phyloP scores from a whole-genome alignment of 768 basidiomycete species.

The Pholiota conissans region DNA sequence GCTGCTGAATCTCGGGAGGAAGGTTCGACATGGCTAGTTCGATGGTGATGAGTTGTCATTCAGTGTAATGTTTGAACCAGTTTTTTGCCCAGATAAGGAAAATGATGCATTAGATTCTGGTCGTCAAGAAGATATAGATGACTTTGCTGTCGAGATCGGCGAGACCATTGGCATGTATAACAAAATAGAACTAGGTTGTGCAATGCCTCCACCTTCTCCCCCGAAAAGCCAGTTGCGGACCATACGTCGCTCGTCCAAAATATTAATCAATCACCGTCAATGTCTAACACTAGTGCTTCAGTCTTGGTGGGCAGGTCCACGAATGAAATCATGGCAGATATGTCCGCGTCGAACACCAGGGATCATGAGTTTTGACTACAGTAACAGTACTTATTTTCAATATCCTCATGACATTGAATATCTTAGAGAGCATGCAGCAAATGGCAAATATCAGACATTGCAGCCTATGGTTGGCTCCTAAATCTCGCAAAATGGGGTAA shows the following conservation, averaged over 20 bases:
- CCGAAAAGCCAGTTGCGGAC: not conserved
- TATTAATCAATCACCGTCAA: not conserved
- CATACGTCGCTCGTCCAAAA: not conserved
- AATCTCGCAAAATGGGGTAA: conserved; percentile 16
- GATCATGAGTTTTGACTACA: not conserved
- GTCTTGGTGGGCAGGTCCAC: not conserved
- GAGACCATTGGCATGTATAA: not conserved
- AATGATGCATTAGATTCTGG: too few species aligned
- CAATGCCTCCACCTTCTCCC: not conserved
- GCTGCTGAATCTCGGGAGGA: too few species aligned
- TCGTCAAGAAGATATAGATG: too few species aligned
- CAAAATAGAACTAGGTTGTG: not conserved
- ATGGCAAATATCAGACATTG: conserved; percentile 7
- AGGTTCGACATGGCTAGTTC: too few species aligned
- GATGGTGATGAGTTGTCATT: too few species aligned
- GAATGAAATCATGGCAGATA: not conserved
- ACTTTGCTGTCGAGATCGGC: too few species aligned
- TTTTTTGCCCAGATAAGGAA: too few species aligned
- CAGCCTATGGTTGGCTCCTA: conserved; percentile 20
- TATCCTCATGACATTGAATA: not conserved
- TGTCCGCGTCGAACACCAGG: not conserved
- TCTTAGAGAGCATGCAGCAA: conserved; percentile 1
- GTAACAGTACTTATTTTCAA: not conserved
- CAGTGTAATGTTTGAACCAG: too few species aligned
- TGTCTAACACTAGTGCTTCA: not conserved